A percentile compares a stretch with the other conserved stretches of the same genome.
Evolutionary conservation across 2,329 filamentous ascomycete genomes (phyloP).

Genomic region (Ascochyta lentis): DNA sequence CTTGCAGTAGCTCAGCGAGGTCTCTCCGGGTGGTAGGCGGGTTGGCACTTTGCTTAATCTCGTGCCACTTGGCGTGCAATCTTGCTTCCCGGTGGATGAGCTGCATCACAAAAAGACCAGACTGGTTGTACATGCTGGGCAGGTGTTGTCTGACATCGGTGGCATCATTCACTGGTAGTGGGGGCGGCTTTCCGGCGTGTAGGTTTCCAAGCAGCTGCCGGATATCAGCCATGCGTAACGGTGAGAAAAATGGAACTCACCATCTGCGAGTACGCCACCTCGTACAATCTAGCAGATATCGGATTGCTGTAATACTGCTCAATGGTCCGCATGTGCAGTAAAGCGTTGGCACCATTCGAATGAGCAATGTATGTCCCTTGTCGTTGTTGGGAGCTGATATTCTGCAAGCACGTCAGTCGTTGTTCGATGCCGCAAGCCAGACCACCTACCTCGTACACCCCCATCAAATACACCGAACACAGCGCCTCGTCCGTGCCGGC

Average conservation of each 20-base stretch:
- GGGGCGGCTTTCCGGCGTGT: slow-evolving; percentile 32
- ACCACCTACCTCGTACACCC: slow-evolving; percentile 35
- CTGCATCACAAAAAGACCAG: slow-evolving; percentile 30
- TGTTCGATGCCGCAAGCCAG: too few species aligned
- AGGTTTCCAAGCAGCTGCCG: slow-evolving; percentile 37
- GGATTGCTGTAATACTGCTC: slow-evolving; percentile 34
- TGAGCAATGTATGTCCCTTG: slow-evolving; percentile 35
- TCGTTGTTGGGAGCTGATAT: slow-evolving; percentile 28
- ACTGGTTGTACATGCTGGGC: slow-evolving; percentile 29
- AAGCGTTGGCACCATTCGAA: slow-evolving; percentile 36
- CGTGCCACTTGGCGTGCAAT: slow-evolving; percentile 38
- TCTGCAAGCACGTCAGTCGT: slow-evolving; percentile 20
- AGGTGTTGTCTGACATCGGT: slow-evolving; percentile 19
- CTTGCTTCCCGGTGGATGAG: slow-evolving; percentile 33
- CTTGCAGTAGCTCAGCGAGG: slow-evolving; percentile 30
- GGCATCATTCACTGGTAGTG: slow-evolving; percentile 29
- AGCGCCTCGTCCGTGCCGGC: slow-evolving; percentile 32
- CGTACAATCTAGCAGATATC: slow-evolving; percentile 36
- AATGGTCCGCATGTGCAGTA: slow-evolving; percentile 35
- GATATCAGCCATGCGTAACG: slow-evolving; percentile 20
- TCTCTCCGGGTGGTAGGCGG: slow-evolving; percentile 28
- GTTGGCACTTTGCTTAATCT: slow-evolving; percentile 26
- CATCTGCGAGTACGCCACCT: slow-evolving; percentile 37
- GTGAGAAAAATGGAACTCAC: slow-evolving; percentile 16
- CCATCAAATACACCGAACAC: slow-evolving; percentile 39